Evolutionary conservation across 768 basidiomycete species (phyloP), one percentile per base, ranked within the genome.

Genomic region (Tylopilus cervinicoccineus): DNA sequence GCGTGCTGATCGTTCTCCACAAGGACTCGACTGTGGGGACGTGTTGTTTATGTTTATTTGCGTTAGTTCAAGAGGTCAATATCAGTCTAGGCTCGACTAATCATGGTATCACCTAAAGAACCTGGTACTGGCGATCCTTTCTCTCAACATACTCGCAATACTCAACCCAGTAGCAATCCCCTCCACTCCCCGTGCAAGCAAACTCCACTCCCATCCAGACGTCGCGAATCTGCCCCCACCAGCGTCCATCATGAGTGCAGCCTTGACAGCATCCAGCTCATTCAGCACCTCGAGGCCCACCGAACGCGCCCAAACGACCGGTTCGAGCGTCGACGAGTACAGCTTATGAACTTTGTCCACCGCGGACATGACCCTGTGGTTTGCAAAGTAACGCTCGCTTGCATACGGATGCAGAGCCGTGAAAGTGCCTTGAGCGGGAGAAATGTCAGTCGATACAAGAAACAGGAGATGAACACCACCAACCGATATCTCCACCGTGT

Each of bases 331-430:
- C 4, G 78, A 78, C 2, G 83, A 72, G 64, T 94, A 98, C 16
- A 98, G 61, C 58, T 90, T 90, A 70, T 94, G 88, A 29, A 98
- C 75, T 61, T 93, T 93, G 70, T 99, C 94, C 41, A 88, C 78
- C 2, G 83, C 81, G 14, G 83, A 79, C 75, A 98, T 83, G 37
- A 94, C 65, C 39, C 80, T 79, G 70, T 97, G 93, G 67, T 98
- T 98, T 50, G 76, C 77, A 40, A 89, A 71, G 65, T 96, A 98
- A 37, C 94, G 77, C 52, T 85, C 82, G 43, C 82, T 81, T 0
- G 88, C 76, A 63, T 96, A 98, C 1, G 83, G 80, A 1, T 79
- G 65, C 13, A 97, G 77, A 2, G 86, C 76, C 0, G 85, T 91
- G 61, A 80, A 76, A 4, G 85, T 87, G 26, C 89, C 89, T 91